Percentiles rank a stretch among this genome's conserved stretches.
phyloP scores from a whole-genome alignment of 345 rosid species.

The Bruguiera parviflora region DNA sequence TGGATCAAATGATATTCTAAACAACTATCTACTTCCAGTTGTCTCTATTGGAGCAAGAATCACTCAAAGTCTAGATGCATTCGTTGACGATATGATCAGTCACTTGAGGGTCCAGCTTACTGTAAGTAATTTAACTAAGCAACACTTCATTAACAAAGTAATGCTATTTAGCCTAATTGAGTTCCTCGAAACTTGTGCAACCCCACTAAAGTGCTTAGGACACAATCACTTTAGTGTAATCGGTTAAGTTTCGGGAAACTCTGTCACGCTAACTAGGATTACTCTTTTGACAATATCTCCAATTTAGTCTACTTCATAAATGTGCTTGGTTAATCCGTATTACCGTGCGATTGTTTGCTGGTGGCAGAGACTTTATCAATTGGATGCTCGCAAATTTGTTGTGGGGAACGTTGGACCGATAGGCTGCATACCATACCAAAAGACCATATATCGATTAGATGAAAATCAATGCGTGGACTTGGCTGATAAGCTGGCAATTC shows the following conservation, averaged over 20 bases:
- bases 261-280: too few species aligned
- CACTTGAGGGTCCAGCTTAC: slow-evolving; percentile 62
- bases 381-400: slow-evolving; percentile 85
- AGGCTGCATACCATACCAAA: slow-evolving; percentile 93
- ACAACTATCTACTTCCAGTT: slow-evolving; percentile 83
- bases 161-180: too few species aligned
- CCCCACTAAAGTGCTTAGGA: too few species aligned
- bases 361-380: slow-evolving; percentile 67
- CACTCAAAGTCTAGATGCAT: slow-evolving; percentile 60
- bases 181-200: too few species aligned
- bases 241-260: too few species aligned
- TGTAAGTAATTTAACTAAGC: slow-evolving; percentile 23
- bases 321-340: too few species aligned
- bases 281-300: too few species aligned
- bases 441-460: slow-evolving; percentile 55
- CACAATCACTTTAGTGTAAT: too few species aligned
- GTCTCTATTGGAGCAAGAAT: slow-evolving; percentile 71
- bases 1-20: slow-evolving; percentile 89
- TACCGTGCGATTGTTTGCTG: not conserved
- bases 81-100: slow-evolving; percentile 64
- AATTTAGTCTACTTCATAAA: too few species aligned
- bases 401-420: slow-evolving; percentile 88
- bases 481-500: slow-evolving; percentile 64
- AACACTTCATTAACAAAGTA: too few species aligned
- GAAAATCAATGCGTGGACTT: slow-evolving; percentile 70